phyloP scores from a whole-genome alignment of 371 early-diverging fungal genomes.

The Mortierella sp. region DNA sequence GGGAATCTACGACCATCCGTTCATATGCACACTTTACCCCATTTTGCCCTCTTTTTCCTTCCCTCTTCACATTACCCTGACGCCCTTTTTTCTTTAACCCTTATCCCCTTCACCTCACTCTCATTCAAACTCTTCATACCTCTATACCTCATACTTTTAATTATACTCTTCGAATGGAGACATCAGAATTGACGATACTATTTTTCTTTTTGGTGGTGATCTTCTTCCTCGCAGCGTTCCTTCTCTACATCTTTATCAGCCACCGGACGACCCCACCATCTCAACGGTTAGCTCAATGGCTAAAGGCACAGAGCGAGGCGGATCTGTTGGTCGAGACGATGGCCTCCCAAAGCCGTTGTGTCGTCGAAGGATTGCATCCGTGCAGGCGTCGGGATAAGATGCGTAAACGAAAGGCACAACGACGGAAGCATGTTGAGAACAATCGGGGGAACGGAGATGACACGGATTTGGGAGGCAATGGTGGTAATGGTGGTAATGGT shows the following conservation, averaged over 20 bases:
- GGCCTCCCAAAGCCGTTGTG: conserved; percentile 30
- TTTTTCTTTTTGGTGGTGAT: conserved; percentile 45
- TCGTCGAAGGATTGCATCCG: conserved; percentile 35
- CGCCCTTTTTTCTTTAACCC: neutral
- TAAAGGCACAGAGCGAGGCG: conserved; percentile 47
- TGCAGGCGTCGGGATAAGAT: conserved; percentile 22
- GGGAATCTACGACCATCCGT: neutral
- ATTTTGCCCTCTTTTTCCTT: neutral
- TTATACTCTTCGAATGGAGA: no score
- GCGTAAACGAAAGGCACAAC: conserved; percentile 16
- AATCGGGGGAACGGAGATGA: neutral
- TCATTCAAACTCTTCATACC: neutral
- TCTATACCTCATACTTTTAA: neutral
- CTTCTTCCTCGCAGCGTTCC: conserved; percentile 31
- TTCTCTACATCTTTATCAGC: conserved; percentile 39
- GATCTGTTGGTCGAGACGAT: conserved; percentile 50
- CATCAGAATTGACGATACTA: conserved; percentile 37
- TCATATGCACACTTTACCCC: neutral
- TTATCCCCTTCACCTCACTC: neutral
- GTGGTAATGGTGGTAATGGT: neutral
- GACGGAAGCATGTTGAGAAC: conserved; percentile 5
- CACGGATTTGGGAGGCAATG: no score
- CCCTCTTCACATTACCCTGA: neutral
- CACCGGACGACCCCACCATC: conserved; percentile 38
- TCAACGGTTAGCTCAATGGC: conserved; percentile 43